These are phyloP conservation scores for Scheffersomyces insectosa DNA, from an alignment of 1,139 yeast species.

Conservation along the genomic window DNA sequence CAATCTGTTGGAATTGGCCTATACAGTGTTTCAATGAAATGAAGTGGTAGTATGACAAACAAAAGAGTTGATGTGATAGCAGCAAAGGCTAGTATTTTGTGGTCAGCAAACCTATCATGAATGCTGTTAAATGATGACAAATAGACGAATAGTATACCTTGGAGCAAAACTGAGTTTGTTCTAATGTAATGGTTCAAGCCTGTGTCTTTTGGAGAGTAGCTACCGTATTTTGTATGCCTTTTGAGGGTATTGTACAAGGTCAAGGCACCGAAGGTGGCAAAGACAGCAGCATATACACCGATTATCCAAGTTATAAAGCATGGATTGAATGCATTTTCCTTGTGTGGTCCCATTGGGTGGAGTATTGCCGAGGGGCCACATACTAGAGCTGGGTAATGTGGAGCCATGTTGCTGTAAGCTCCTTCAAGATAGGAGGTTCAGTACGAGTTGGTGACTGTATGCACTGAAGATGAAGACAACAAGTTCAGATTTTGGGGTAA, in stretches of 20 bases:
- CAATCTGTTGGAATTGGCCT: slow-evolving; percentile 34
- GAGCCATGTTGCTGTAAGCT: too few relatives aligned
- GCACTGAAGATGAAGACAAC: too few relatives aligned
- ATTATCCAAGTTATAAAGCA: slow-evolving; percentile 45
- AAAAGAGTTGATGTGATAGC: slow-evolving; percentile 15
- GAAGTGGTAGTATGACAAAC: slow-evolving; percentile 37
- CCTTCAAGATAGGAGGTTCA: too few relatives aligned
- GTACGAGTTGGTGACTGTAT: too few relatives aligned
- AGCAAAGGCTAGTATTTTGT: slow-evolving; percentile 23
- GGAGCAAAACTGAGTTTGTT: slow-evolving; percentile 25
- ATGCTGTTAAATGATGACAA: slow-evolving; percentile 19
- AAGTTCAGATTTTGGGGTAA: too few relatives aligned
- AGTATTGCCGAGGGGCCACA: slow-evolving; percentile 7
- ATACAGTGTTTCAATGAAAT: slow-evolving; percentile 37
- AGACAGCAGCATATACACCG: slow-evolving; percentile 12
- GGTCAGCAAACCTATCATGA: slow-evolving; percentile 24
- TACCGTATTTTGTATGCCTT: slow-evolving; percentile 17
- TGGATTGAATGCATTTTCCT: slow-evolving; percentile 57
- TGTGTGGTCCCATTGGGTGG: slow-evolving; percentile 21
- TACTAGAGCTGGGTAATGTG: not conserved
- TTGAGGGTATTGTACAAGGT: slow-evolving; percentile 22
- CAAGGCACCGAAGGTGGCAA: slow-evolving; percentile 22
- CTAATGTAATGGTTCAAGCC: slow-evolving; percentile 33
- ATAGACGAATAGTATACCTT: slow-evolving; percentile 22
- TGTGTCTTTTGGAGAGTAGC: slow-evolving; percentile 26